phyloP scores from a whole-genome alignment of 495 filamentous ascomycete genomes.

The Xanthoparmelia taractica region DNA sequence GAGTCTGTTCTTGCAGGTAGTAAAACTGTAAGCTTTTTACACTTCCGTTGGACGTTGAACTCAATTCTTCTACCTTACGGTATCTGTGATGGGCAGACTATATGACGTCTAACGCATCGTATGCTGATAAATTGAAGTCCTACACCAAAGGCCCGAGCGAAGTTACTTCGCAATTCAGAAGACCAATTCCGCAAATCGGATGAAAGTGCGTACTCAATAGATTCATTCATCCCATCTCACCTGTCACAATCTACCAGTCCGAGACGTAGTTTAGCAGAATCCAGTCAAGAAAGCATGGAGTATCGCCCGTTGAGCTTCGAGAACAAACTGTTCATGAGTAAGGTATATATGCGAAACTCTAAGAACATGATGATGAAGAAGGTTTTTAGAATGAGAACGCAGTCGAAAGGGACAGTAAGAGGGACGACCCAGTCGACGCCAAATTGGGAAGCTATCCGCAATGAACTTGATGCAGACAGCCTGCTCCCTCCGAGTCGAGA shows the following conservation, averaged over 20 bases:
- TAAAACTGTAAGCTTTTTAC: constrained; percentile 20
- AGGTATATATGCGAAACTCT: background rate
- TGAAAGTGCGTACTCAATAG: constrained; percentile 14
- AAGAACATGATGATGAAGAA: no score
- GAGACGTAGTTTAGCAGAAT: background rate
- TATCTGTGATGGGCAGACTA: no score
- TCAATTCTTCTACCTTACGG: no score
- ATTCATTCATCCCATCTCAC: background rate
- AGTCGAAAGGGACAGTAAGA: no score
- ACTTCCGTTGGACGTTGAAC: background rate
- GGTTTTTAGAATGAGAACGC: no score
- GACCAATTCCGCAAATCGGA: constrained; percentile 3
- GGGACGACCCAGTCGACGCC: no score
- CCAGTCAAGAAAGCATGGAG: background rate
- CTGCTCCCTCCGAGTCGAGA: no score
- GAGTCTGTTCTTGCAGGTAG: constrained; percentile 38
- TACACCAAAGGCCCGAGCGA: background rate
- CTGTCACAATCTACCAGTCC: background rate
- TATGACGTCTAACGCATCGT: no score
- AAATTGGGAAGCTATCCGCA: no score
- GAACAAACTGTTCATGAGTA: constrained; percentile 9
- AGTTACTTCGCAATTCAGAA: background rate
- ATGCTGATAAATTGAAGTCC: no score
- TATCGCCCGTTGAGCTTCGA: constrained; percentile 10
- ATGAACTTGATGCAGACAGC: no score